Evolutionary conservation across 169 alveolate species (phyloP).

Genomic region (Plasmodium malariae): DNA sequence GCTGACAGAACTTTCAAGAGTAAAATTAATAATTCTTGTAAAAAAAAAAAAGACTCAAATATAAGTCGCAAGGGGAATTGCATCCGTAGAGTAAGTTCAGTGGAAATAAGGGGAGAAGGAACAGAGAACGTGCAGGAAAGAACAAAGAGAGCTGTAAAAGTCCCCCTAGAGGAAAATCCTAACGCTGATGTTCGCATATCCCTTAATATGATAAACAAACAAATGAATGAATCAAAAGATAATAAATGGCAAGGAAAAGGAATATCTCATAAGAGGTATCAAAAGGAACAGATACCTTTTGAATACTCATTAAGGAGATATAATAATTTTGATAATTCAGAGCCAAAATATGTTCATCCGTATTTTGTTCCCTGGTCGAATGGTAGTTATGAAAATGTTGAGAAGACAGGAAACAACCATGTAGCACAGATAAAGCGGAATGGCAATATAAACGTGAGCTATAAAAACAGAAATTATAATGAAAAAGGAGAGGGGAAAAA

Average conservation of each 20-base stretch:
- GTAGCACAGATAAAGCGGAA: neutral
- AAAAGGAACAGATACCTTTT: neutral
- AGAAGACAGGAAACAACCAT: neutral
- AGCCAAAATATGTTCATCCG: neutral
- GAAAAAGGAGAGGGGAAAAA: neutral
- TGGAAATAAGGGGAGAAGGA: neutral
- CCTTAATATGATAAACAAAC: neutral
- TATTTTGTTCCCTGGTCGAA: neutral
- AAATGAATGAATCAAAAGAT: neutral
- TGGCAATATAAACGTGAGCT: neutral
- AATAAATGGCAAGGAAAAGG: conserved; percentile 26
- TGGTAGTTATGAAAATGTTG: neutral
- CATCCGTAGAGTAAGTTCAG: neutral
- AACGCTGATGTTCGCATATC: neutral
- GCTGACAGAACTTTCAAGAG: neutral
- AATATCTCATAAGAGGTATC: neutral
- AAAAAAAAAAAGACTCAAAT: neutral
- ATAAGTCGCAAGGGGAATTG: neutral
- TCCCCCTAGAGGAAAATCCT: neutral
- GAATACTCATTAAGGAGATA: neutral
- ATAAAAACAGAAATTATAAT: neutral
- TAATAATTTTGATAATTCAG: neutral
- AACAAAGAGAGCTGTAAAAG: neutral
- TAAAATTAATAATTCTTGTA: neutral
- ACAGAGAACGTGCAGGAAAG: neutral